Evolutionary conservation across 2,329 filamentous ascomycete genomes (phyloP).

Genomic region (Xylaria sp.): DNA sequence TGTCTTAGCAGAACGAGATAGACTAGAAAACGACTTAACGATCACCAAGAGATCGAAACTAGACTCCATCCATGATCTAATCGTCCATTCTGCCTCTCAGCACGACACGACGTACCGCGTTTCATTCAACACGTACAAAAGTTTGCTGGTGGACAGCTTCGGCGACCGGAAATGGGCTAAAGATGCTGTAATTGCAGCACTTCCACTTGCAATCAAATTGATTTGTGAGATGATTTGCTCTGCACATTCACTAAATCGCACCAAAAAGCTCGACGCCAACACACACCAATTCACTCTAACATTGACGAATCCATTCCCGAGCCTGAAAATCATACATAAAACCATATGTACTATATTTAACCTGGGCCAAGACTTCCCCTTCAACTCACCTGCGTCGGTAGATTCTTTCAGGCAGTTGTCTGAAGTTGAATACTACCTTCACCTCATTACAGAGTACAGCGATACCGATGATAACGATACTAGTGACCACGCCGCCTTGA

Average conservation of each 20-base stretch:
- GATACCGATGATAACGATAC: not conserved
- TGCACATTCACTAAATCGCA: no score
- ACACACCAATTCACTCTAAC: not conserved
- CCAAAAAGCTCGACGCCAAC: no score
- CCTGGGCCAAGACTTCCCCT: conserved; percentile 8
- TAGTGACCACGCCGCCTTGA: not conserved
- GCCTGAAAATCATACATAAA: not conserved
- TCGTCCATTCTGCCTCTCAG: not conserved
- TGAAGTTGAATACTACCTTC: conserved; percentile 4
- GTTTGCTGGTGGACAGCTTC: not conserved
- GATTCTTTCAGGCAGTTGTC: conserved; percentile 11
- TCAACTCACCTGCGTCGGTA: not conserved
- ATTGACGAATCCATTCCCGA: not conserved
- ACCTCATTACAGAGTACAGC: not conserved
- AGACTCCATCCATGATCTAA: conserved; percentile 14
- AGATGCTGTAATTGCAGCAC: conserved; percentile 15
- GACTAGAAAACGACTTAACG: not conserved
- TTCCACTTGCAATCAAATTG: conserved; percentile 14
- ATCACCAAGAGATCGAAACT: conserved; percentile 3
- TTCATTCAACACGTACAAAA: not conserved
- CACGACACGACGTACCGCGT: not conserved
- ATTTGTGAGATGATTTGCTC: not conserved
- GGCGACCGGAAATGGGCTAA: not conserved
- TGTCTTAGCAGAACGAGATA: not conserved
- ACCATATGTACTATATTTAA: conserved; percentile 10